Conservation (phyloP, 228 moss, liverwort and hornwort species). For the Sphagnum magellanicum region DNA sequence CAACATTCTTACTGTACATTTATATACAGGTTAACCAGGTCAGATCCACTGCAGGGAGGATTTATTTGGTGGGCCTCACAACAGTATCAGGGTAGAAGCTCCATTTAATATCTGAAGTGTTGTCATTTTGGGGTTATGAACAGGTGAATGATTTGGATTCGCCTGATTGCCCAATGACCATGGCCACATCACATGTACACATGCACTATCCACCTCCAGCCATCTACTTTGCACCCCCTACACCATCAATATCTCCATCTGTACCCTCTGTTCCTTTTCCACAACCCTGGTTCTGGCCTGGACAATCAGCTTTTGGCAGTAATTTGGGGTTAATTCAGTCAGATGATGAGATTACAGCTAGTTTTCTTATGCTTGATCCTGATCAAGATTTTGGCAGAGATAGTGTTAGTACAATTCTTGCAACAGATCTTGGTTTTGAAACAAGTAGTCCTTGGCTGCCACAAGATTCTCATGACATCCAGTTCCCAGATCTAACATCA, state of each 20-base stretch:
- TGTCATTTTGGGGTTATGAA: not conserved
- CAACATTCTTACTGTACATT: too few species aligned
- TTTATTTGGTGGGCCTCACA: too few species aligned
- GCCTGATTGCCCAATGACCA: constrained; percentile 96
- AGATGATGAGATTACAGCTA: constrained; percentile 40
- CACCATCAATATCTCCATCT: constrained; percentile 42
- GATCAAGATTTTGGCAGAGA: constrained; percentile 60
- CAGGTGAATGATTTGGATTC: constrained; percentile 99
- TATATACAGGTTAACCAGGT: too few species aligned
- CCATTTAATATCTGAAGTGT: not conserved
- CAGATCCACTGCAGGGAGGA: too few species aligned
- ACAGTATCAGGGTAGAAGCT: too few species aligned
- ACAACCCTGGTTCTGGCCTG: constrained; percentile 86
- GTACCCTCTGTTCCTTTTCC: constrained; percentile 53
- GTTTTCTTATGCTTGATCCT: constrained; percentile 45
- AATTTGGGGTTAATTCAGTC: constrained; percentile 49
- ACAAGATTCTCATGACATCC: constrained; percentile 28
- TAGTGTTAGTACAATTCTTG: constrained; percentile 51
- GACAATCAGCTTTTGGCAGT: constrained; percentile 54
- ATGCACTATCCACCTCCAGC: constrained; percentile 86
- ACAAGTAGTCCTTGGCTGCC: constrained; percentile 47
- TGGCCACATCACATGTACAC: constrained; percentile 96
- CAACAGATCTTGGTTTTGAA: constrained; percentile 56
- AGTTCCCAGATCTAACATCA: constrained; percentile 64
- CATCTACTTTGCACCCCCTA: constrained; percentile 65